phyloP scores from a whole-genome alignment of 495 filamentous ascomycete species.

The Amorphotheca resinae region DNA sequence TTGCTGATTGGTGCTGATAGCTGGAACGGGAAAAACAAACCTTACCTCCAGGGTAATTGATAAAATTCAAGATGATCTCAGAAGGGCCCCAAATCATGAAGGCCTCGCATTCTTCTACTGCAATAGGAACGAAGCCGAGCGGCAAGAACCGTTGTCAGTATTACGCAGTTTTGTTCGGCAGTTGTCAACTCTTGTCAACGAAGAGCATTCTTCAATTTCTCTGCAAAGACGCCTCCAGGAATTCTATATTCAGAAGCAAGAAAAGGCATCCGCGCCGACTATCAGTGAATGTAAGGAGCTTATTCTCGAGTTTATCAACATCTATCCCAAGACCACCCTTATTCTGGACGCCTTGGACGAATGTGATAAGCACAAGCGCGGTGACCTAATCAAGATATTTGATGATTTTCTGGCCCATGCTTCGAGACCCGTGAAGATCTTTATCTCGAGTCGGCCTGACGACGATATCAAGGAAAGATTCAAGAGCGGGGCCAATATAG shows the following conservation, averaged over 20 bases:
- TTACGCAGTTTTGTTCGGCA: conserved; percentile 29
- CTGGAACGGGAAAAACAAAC: conserved; percentile 28
- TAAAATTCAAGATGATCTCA: conserved; percentile 10
- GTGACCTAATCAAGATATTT: conserved; percentile 10
- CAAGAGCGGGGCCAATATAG: conserved; percentile 20
- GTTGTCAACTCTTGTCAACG: conserved; percentile 20
- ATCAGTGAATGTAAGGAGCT: no score
- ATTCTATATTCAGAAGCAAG: no score
- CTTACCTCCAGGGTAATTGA: conserved; percentile 28
- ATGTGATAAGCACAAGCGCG: conserved; percentile 14
- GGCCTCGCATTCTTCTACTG: conserved; percentile 35
- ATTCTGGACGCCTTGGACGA: conserved; percentile 23
- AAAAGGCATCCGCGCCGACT: no score
- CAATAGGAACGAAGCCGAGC: conserved; percentile 21
- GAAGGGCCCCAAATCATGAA: conserved; percentile 13
- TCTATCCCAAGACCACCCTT: conserved; percentile 18
- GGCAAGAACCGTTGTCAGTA: conserved; percentile 22
- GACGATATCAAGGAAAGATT: conserved; percentile 22
- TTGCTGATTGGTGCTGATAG: background rate
- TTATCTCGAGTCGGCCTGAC: conserved; percentile 34
- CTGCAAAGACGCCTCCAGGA: no score
- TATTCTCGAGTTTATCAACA: conserved; percentile 18
- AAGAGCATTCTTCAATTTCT: conserved; percentile 2
- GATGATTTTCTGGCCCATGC: conserved; percentile 20
- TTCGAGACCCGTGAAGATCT: conserved; percentile 26